A percentile compares a stretch with the other conserved stretches of the same genome.
These are phyloP conservation scores for Salvia hispanica DNA, from an alignment of 257 asterid species.

Conservation along the genomic window DNA sequence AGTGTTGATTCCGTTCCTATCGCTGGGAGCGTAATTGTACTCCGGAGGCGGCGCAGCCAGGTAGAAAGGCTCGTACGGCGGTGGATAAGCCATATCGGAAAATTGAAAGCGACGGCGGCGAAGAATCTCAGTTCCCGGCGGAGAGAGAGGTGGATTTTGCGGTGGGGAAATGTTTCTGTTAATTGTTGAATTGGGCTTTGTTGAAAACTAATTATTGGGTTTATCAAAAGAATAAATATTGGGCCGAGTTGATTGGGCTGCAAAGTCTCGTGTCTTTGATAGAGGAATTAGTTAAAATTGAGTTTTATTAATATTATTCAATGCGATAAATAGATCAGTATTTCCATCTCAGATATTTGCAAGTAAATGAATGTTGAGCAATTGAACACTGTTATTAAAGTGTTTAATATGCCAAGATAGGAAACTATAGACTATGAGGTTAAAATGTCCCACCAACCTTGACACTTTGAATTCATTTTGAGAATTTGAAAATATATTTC, in stretches of 20 bases:
- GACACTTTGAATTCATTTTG: too few relatives aligned
- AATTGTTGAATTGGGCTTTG: slow-evolving; percentile 22
- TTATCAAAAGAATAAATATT: background rate
- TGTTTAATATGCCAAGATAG: too few relatives aligned
- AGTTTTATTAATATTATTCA: too few relatives aligned
- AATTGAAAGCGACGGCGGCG: slow-evolving; percentile 27
- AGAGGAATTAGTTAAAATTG: too few relatives aligned
- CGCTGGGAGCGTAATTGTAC: slow-evolving; percentile 43
- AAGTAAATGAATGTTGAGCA: too few relatives aligned
- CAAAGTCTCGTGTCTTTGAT: too few relatives aligned
- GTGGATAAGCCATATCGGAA: slow-evolving; percentile 62
- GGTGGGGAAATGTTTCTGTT: slow-evolving; percentile 7
- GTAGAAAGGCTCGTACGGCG: slow-evolving; percentile 73
- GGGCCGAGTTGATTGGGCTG: background rate
- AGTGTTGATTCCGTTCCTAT: slow-evolving; percentile 64
- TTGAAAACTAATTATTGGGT: slow-evolving; percentile 19
- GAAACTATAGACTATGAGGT: too few relatives aligned
- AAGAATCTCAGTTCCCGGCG: slow-evolving; percentile 27
- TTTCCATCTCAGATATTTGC: too few relatives aligned
- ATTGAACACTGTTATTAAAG: too few relatives aligned
- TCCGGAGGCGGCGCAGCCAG: slow-evolving; percentile 51
- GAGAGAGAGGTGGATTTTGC: slow-evolving; percentile 13
- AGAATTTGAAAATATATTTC: too few relatives aligned
- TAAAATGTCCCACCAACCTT: too few relatives aligned
- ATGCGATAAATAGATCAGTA: too few relatives aligned